Percentiles rank a stretch among this genome's conserved stretches.
These are phyloP conservation scores for Bryopsis sp. DNA, from an alignment of 139 green algal species.

Conservation along the genomic window DNA sequence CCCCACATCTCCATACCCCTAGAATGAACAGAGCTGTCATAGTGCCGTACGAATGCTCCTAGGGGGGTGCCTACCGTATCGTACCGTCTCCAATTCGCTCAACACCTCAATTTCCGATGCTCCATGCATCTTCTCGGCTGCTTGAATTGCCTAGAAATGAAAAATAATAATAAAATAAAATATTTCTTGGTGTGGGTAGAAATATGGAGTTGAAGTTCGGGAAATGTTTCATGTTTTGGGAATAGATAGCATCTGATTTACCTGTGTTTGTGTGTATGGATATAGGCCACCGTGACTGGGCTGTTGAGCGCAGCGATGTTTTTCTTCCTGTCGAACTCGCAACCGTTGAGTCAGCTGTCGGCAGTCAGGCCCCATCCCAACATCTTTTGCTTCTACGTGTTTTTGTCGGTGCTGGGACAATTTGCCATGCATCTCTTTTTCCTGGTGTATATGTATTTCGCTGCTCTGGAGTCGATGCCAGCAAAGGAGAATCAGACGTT, in stretches of 20 bases:
- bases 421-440: conserved; percentile 74
- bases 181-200: too few species aligned
- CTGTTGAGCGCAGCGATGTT: conserved; percentile 84
- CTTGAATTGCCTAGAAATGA: too few species aligned
- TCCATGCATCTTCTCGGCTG: too few species aligned
- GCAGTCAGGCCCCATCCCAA: conserved; percentile 73
- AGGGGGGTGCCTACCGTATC: too few species aligned
- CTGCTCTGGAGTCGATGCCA: conserved; percentile 8
- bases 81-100: too few species aligned
- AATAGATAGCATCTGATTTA: too few species aligned
- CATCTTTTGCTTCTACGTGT: conserved; percentile 91
- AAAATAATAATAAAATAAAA: too few species aligned
- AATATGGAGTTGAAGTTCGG: too few species aligned
- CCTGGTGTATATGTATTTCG: conserved; percentile 65
- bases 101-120: not conserved
- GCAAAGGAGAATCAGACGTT: conserved; percentile 33
- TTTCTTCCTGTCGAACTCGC: conserved; percentile 87
- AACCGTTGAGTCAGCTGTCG: conserved; percentile 70
- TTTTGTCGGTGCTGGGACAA: conserved; percentile 86
- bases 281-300: conserved; percentile 69
- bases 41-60: too few species aligned
- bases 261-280: not conserved
- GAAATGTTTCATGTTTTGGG: too few species aligned
- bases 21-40: too few species aligned
- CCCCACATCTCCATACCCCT: too few species aligned